Evolutionary conservation across 2,329 filamentous ascomycete species (phyloP).

Genomic region (Nemania abortiva): DNA sequence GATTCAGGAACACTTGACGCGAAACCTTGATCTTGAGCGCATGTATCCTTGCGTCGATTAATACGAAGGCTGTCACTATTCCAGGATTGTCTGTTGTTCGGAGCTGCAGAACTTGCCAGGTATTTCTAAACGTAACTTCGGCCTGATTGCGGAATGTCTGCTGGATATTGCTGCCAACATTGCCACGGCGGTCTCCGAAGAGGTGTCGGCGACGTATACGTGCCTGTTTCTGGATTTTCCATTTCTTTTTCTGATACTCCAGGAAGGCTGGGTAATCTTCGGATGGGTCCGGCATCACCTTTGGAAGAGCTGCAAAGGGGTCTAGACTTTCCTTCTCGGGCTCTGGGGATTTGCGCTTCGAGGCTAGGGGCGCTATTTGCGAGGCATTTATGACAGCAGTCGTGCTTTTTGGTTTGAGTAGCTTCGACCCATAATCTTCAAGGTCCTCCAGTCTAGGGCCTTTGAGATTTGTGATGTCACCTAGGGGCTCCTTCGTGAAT

Average conservation of each 20-base stretch:
- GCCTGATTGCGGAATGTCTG: constrained; percentile 90
- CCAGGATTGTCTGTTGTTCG: constrained; percentile 85
- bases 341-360: constrained; percentile 82
- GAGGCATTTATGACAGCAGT: constrained; percentile 66
- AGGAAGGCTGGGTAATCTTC: constrained; percentile 91
- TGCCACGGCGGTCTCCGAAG: constrained; percentile 85
- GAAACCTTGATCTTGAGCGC: constrained; percentile 88
- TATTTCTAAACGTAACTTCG: constrained; percentile 88
- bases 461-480: constrained; percentile 77
- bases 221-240: constrained; percentile 96
- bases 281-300: constrained; percentile 84
- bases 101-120: constrained; percentile 94
- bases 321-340: constrained; percentile 73
- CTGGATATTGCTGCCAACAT: constrained; percentile 73
- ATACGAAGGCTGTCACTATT: constrained; percentile 86
- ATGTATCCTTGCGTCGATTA: constrained; percentile 95
- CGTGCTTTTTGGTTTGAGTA: constrained; percentile 74
- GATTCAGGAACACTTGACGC: constrained; percentile 89
- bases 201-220: constrained; percentile 86
- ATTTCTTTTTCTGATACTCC: constrained; percentile 97
- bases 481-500: constrained; percentile 78
- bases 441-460: constrained; percentile 72
- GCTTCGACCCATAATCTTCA: constrained; percentile 81
- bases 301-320: constrained; percentile 84
- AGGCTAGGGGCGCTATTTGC: constrained; percentile 64